A percentile compares a stretch with the other conserved stretches of the same genome.
Evolutionary conservation across 2,329 filamentous ascomycete species (phyloP).

Genomic region (Catunica adiposa): DNA sequence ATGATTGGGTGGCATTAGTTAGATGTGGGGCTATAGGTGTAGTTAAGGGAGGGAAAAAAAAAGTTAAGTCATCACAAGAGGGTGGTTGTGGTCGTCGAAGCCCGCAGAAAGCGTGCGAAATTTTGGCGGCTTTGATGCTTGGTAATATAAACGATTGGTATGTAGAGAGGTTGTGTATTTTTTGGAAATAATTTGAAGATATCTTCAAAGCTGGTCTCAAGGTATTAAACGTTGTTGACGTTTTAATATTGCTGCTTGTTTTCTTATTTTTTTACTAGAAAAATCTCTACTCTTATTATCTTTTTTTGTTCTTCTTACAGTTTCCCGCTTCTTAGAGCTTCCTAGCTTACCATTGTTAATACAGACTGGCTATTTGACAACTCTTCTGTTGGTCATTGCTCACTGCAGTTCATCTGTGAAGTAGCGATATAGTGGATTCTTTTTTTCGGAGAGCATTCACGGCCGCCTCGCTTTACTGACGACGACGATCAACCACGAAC

Average conservation of each 20-base stretch:
- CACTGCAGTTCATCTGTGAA: background rate
- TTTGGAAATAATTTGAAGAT: background rate
- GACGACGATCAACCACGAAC: conserved; percentile 1
- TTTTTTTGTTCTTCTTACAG: background rate
- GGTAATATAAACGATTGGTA: background rate
- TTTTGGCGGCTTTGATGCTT: background rate
- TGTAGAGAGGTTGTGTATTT: background rate
- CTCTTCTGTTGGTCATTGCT: background rate
- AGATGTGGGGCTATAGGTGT: background rate
- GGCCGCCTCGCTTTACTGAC: background rate
- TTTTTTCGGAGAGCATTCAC: conserved; percentile 1
- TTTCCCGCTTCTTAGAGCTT: background rate
- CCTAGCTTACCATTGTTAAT: background rate
- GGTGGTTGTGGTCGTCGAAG: conserved; percentile 7
- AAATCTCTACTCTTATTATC: conserved; percentile 7
- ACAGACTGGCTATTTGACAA: background rate
- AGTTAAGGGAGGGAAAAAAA: conserved; percentile 7
- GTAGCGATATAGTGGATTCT: background rate
- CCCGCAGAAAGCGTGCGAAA: conserved; percentile 13
- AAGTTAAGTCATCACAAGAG: conserved; percentile 12
- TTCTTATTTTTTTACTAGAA: background rate
- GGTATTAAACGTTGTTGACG: background rate
- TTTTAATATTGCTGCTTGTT: no score
- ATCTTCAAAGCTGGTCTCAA: no score
- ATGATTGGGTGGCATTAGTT: background rate